These are phyloP conservation scores for Metarhizium brunneum DNA, from an alignment of 2,329 filamentous ascomycete genomes.

Conservation along the genomic window DNA sequence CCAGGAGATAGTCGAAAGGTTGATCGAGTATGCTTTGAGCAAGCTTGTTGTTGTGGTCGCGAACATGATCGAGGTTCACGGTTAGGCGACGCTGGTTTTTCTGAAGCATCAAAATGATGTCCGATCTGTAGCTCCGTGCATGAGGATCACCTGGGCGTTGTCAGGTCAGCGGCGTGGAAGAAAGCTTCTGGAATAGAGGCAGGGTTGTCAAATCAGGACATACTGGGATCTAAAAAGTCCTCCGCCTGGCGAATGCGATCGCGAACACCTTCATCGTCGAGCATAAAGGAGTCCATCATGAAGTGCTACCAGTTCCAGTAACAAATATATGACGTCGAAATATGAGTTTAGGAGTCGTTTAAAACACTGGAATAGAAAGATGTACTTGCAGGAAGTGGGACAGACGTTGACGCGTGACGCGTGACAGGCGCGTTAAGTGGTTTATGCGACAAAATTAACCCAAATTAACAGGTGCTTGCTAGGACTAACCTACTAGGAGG, in stretches of 20 bases:
- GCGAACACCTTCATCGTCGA: slow-evolving; percentile 75
- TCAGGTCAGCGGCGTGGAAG: background rate
- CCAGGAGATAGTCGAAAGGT: slow-evolving; percentile 80
- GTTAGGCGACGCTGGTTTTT: slow-evolving; percentile 55
- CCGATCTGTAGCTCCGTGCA: slow-evolving; percentile 71
- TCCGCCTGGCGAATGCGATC: slow-evolving; percentile 80
- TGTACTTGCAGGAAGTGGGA: background rate
- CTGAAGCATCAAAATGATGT: slow-evolving; percentile 72
- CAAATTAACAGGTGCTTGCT: too few relatives aligned
- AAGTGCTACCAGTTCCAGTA: background rate
- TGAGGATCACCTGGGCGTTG: slow-evolving; percentile 36
- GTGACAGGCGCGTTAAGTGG: background rate
- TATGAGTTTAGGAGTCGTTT: background rate
- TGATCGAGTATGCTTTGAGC: slow-evolving; percentile 69
- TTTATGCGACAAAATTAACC: background rate
- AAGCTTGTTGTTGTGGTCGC: slow-evolving; percentile 76
- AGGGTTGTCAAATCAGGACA: slow-evolving; percentile 17
- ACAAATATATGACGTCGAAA: background rate
- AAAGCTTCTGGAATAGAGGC: background rate
- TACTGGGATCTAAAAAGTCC: slow-evolving; percentile 92
- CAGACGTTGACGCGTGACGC: background rate
- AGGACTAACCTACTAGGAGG: too few relatives aligned
- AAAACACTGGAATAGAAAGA: background rate
- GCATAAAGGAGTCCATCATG: slow-evolving; percentile 62
- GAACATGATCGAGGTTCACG: slow-evolving; percentile 83